Percentiles rank a stretch among this genome's conserved stretches.
Conservation (phyloP, 257 asterid species). For the Nicotiana sylvestris region DNA sequence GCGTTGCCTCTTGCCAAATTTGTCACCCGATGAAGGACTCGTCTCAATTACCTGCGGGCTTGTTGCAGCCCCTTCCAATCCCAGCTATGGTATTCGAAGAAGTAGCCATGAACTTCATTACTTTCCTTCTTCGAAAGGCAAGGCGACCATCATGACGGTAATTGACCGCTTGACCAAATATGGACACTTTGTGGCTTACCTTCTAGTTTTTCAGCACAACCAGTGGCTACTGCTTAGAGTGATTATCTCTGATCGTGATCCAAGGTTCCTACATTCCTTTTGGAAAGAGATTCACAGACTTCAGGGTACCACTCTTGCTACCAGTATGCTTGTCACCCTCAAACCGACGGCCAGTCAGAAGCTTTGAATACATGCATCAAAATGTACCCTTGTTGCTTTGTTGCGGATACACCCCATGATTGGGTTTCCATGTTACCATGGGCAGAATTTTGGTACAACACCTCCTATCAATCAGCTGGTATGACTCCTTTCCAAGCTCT, state of each 20-base stretch:
- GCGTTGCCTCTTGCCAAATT: neutral
- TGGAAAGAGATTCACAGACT: neutral
- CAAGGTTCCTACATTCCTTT: no score
- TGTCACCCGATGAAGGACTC: no score
- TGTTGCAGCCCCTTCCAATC: neutral
- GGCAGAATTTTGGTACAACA: no score
- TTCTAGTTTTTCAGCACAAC: no score
- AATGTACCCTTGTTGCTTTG: neutral
- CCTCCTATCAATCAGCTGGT: no score
- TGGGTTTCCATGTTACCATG: no score
- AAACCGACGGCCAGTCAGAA: no score
- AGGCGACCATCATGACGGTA: neutral
- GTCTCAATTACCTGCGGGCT: neutral
- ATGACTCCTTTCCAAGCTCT: no score
- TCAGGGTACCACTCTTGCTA: neutral
- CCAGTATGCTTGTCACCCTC: no score
- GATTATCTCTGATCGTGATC: neutral
- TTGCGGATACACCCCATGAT: no score
- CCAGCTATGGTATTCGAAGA: neutral
- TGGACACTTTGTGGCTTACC: no score
- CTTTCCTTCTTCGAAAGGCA: neutral
- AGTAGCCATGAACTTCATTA: neutral
- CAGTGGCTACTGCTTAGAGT: no score
- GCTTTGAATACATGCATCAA: neutral
- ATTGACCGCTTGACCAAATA: neutral